Conservation (phyloP, 225 moss, liverwort and hornwort genomes). For the Straminergon stramineum region DNA sequence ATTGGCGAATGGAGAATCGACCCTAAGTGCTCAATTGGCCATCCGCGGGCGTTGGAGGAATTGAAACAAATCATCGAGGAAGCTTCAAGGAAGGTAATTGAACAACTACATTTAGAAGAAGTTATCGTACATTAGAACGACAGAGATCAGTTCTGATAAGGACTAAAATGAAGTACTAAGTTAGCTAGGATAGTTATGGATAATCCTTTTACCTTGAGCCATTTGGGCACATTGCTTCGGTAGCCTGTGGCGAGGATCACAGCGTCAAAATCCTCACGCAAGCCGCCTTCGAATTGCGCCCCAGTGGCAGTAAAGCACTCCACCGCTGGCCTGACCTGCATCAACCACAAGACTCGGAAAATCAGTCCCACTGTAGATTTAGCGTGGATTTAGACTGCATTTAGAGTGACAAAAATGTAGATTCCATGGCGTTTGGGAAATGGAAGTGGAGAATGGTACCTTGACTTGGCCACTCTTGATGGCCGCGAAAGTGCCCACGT, state of each 20-base stretch:
- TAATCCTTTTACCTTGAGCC: conserved; percentile 49
- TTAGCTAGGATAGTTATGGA: background rate
- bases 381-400: background rate
- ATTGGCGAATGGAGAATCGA: background rate
- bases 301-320: conserved; percentile 41
- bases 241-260: conserved; percentile 84
- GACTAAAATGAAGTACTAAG: background rate
- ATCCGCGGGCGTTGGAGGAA: background rate
- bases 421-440: background rate
- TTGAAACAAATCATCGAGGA: background rate
- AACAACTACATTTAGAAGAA: background rate
- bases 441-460: conserved; percentile 3
- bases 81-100: background rate
- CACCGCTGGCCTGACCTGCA: conserved; percentile 54
- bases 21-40: background rate
- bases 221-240: conserved; percentile 78
- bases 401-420: background rate
- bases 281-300: conserved; percentile 50
- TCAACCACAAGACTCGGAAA: background rate
- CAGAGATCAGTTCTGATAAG: background rate
- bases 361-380: background rate
- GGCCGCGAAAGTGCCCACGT: conserved; percentile 78
- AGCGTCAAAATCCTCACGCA: conserved; percentile 34
- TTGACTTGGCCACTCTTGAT: conserved; percentile 75
- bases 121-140: background rate